Evolutionary conservation across 352 stramenopile genomes (phyloP).

Genomic region (Phytopythium chamaehyphon): DNA sequence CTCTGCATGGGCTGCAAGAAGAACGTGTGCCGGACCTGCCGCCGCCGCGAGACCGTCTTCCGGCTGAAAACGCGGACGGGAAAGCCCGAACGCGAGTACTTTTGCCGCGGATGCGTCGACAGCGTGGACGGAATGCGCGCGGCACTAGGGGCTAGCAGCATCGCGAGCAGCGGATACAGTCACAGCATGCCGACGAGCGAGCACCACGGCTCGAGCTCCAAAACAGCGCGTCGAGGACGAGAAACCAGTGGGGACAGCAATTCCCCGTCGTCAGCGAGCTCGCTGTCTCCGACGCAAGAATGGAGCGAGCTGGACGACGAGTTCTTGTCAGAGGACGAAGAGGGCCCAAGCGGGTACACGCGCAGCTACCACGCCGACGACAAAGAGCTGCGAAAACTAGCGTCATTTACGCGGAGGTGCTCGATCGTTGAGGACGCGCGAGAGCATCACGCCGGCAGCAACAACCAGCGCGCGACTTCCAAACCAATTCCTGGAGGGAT

Average conservation of each 20-base stretch:
- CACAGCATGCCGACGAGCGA: background rate
- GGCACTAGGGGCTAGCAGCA: background rate
- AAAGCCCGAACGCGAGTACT: constrained; percentile 40
- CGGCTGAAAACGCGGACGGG: constrained; percentile 35
- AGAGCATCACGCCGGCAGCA: background rate
- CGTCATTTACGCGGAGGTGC: constrained; percentile 21
- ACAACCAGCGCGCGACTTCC: constrained; percentile 3
- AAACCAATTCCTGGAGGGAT: constrained; percentile 8
- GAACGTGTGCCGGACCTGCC: constrained; percentile 41
- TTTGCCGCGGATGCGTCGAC: constrained; percentile 45
- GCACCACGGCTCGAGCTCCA: background rate
- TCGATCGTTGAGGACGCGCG: constrained; percentile 1
- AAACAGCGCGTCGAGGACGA: background rate
- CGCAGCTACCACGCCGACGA: constrained; percentile 2
- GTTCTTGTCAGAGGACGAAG: constrained; percentile 5
- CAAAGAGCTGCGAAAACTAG: constrained; percentile 16
- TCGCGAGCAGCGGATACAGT: background rate
- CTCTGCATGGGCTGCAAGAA: constrained; percentile 43
- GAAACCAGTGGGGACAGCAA: background rate
- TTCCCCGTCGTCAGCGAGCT: constrained; percentile 1
- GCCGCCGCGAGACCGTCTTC: constrained; percentile 42
- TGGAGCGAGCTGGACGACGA: constrained; percentile 8
- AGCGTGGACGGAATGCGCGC: constrained; percentile 15
- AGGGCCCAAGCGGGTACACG: background rate
- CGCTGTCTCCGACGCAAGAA: background rate